Conservation (phyloP, 176 grass and related monocot genomes). For the Oryza glumipatula region DNA sequence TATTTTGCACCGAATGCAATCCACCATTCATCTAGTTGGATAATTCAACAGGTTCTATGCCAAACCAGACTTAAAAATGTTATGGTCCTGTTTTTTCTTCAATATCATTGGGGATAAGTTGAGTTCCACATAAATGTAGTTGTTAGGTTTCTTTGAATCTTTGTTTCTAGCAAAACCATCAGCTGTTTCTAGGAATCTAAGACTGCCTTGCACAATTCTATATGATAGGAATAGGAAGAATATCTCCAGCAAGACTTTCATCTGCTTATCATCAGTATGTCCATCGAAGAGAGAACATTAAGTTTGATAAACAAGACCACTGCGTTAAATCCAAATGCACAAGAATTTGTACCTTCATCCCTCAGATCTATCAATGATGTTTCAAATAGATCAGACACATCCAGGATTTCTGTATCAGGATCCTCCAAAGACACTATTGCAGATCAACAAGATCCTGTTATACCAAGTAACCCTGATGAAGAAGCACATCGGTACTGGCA, state of each 20-base stretch:
- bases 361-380: slow-evolving; percentile 69
- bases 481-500: slow-evolving; percentile 89
- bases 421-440: slow-evolving; percentile 53
- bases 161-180: slow-evolving; percentile 8
- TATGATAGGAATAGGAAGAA: slow-evolving; percentile 48
- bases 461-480: slow-evolving; percentile 77
- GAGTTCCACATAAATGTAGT: slow-evolving; percentile 36
- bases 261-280: slow-evolving; percentile 40
- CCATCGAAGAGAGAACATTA: slow-evolving; percentile 60
- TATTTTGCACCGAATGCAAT: not conserved
- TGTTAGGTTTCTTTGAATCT: slow-evolving; percentile 3
- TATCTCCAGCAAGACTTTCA: slow-evolving; percentile 29
- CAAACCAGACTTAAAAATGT: not conserved
- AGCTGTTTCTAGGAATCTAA: slow-evolving; percentile 36
- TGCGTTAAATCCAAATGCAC: slow-evolving; percentile 89
- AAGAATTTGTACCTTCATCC: slow-evolving; percentile 94
- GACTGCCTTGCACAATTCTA: slow-evolving; percentile 26
- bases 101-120: slow-evolving; percentile 15
- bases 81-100: slow-evolving; percentile 21
- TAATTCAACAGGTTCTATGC: not conserved
- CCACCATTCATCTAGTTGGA: not conserved
- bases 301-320: slow-evolving; percentile 70
- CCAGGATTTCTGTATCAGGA: slow-evolving; percentile 38
- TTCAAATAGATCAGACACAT: slow-evolving; percentile 53
- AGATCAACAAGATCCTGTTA: slow-evolving; percentile 56